Conservation (phyloP, 1,139 yeast species). For the Trichomonascaceae sp. region DNA sequence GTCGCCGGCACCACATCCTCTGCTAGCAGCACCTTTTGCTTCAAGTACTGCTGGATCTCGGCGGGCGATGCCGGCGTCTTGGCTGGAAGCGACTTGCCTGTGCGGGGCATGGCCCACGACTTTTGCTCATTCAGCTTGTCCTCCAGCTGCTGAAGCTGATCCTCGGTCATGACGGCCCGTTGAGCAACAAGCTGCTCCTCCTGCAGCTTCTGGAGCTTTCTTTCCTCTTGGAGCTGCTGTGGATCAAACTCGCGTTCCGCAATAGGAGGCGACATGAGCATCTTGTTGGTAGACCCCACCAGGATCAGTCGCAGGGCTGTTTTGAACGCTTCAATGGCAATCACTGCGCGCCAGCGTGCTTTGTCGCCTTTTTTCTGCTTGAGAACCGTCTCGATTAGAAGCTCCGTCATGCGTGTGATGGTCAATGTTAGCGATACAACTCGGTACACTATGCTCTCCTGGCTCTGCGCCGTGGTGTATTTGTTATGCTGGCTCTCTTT, state of each 20-base stretch:
- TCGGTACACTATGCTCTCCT: conserved; percentile 17
- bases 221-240: neutral
- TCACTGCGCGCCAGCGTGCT: conserved; percentile 22
- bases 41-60: conserved; percentile 18
- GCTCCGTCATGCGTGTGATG: conserved; percentile 25
- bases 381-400: conserved; percentile 28
- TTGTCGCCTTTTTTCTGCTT: conserved; percentile 15
- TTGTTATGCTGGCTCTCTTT: conserved; percentile 22
- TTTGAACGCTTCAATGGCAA: conserved; percentile 24
- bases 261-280: conserved; percentile 22
- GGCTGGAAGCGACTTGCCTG: conserved; percentile 19
- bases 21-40: conserved; percentile 18
- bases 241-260: conserved; percentile 27
- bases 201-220: neutral
- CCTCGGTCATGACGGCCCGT: neutral
- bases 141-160: conserved; percentile 1
- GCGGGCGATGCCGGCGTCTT: conserved; percentile 18
- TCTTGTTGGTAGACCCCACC: conserved; percentile 19
- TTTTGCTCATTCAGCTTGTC: conserved; percentile 1
- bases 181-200: neutral
- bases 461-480: conserved; percentile 20
- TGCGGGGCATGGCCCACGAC: conserved; percentile 23
- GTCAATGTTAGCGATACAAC: conserved; percentile 21
- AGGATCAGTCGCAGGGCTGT: conserved; percentile 24
- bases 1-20: conserved; percentile 26